Base-by-base conservation (phyloP, 163 green algal genomes). In the Chlorella variabilis region DNA sequence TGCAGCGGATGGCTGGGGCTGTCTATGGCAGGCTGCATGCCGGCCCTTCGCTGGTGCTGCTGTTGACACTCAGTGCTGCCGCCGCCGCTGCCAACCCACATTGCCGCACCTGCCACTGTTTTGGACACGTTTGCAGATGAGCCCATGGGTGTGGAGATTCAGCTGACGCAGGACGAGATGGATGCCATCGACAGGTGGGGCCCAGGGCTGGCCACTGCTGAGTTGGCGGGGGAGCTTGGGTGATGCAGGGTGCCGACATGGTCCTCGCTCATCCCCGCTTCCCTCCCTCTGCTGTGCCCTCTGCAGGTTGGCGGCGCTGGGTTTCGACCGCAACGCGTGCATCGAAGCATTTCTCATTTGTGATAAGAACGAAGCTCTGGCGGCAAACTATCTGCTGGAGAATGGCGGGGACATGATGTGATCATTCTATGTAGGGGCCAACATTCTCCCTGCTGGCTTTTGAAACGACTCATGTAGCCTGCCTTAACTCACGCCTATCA, bases 321-420 rank as follows among this genome's bases (percentile, higher is more conserved):
- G 97, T 45, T 99, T 99, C 77, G 89, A 96, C 11, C 87, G 94
- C 23, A 81, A 92, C 33, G 65, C 85, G 2, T 97, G 91, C 85
- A 90, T 99, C 23, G 77, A 83, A 88, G 97, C 97, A 20, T 99
- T 95, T 87, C 86, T 99, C 74, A 92, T 94, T 2, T 99, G 97
- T 87, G 97, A 99, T 81, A 96, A 94, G 39, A 89, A 96, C 36
- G 66, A 84, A 41, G 59, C 63, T 77, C 78, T 98, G 74, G 97
- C 97, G 23, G 97, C 97, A 33, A 99, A 99, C 87, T 99, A 94
- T 88, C 90, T 99, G 56, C 83, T 98, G 38, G 94, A 98, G 68
- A 85, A 92, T 58, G 85, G 36, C 23, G 62, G 58, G 33, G 74
- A 87, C 39, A 83, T 83, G 77, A 75, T 77, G 62, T 78, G 67